A percentile compares a stretch with the other conserved stretches of the same genome.
Evolutionary conservation across 2,329 filamentous ascomycete genomes (phyloP).

Genomic region (Monosporascus sp.): DNA sequence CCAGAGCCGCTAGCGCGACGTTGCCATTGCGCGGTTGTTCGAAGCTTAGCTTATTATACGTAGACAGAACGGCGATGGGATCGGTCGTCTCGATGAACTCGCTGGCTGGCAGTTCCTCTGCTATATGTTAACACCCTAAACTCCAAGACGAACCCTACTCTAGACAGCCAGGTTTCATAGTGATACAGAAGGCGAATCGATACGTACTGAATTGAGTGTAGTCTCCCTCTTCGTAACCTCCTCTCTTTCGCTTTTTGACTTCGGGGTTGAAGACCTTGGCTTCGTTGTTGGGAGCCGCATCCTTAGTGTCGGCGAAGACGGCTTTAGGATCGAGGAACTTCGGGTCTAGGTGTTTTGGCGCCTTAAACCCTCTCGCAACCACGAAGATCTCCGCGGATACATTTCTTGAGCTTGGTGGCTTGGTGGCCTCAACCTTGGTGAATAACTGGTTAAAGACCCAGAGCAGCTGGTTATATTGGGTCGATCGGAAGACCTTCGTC

Average conservation of each 20-base stretch:
- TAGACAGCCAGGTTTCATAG: too few relatives aligned
- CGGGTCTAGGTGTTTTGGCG: slow-evolving; percentile 87
- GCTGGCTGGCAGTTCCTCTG: slow-evolving; percentile 71
- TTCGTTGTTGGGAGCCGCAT: slow-evolving; percentile 86
- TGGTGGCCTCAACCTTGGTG: slow-evolving; percentile 90
- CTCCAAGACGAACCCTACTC: not conserved
- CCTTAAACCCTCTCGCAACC: slow-evolving; percentile 91
- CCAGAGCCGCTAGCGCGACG: slow-evolving; percentile 78
- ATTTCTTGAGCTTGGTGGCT: slow-evolving; percentile 90
- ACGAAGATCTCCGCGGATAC: slow-evolving; percentile 99
- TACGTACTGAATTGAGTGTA: slow-evolving; percentile 69
- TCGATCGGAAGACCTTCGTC: slow-evolving; percentile 95
- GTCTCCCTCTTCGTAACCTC: slow-evolving; percentile 95
- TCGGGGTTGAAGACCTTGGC: slow-evolving; percentile 98
- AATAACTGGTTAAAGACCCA: slow-evolving; percentile 99
- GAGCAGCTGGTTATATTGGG: slow-evolving; percentile 90
- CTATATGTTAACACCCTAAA: not conserved
- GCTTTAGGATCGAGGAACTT: slow-evolving; percentile 83
- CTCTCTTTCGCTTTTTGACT: slow-evolving; percentile 93
- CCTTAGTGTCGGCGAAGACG: slow-evolving; percentile 89
- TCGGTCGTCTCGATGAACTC: slow-evolving; percentile 93
- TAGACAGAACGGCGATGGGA: slow-evolving; percentile 86
- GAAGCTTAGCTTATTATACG: slow-evolving; percentile 79
- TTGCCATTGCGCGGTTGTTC: slow-evolving; percentile 75
- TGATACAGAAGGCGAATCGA: too few relatives aligned